Conservation (phyloP, 1,139 yeast species). For the Suhomyces bribrorum region DNA sequence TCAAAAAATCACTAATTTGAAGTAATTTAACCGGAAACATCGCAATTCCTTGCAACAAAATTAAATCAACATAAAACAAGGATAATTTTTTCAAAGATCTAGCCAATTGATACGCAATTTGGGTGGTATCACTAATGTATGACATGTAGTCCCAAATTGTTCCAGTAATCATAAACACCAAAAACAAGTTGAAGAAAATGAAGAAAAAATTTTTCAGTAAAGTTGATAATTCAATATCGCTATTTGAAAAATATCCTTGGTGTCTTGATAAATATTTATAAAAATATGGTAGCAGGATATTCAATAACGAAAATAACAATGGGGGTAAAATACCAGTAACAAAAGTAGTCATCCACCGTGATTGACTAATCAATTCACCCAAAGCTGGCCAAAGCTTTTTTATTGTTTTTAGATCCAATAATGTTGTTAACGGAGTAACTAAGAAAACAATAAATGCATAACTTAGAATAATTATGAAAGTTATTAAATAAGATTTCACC, state of each 20-base stretch:
- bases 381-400: constrained; percentile 72
- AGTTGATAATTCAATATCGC: constrained; percentile 78
- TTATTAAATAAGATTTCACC: constrained; percentile 58
- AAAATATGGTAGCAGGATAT: constrained; percentile 71
- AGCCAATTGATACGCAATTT: constrained; percentile 77
- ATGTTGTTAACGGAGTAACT: constrained; percentile 72
- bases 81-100: constrained; percentile 69
- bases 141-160: constrained; percentile 68
- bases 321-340: constrained; percentile 61
- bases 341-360: constrained; percentile 68
- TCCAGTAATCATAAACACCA: constrained; percentile 81
- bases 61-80: constrained; percentile 78
- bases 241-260: constrained; percentile 78
- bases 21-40: constrained; percentile 78
- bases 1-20: constrained; percentile 60
- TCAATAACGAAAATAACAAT: constrained; percentile 62
- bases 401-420: constrained; percentile 70
- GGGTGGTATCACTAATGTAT: constrained; percentile 68
- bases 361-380: constrained; percentile 57
- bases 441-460: constrained; percentile 67
- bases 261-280: constrained; percentile 66
- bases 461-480: constrained; percentile 60
- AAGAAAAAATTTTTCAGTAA: constrained; percentile 82
- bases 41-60: constrained; percentile 79
- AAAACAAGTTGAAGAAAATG: constrained; percentile 79